These are phyloP conservation scores for Cenchrus fungigraminus DNA, from an alignment of 176 grass and related monocot genomes.

Conservation along the genomic window DNA sequence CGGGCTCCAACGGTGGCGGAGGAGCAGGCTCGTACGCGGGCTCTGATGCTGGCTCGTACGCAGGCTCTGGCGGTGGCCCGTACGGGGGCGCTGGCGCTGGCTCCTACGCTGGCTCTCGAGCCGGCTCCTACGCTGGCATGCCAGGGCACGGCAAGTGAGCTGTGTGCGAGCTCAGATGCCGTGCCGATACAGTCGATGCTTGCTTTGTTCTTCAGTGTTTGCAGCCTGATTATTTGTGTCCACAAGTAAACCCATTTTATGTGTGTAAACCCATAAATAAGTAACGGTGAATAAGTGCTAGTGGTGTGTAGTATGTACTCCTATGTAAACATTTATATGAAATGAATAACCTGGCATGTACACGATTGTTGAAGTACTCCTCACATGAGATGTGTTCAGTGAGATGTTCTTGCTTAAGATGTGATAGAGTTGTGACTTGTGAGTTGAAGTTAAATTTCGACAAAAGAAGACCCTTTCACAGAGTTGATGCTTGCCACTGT, in stretches of 20 bases:
- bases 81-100: conserved; percentile 20
- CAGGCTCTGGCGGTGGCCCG: conserved; percentile 9
- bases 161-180: conserved; percentile 3
- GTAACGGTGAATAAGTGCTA: not conserved
- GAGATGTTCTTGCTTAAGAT: not conserved
- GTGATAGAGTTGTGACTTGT: not conserved
- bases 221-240: not conserved
- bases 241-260: not conserved
- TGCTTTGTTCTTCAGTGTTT: not conserved
- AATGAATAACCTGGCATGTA: conserved; percentile 8
- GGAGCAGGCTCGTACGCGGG: conserved; percentile 22
- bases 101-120: conserved; percentile 43
- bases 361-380: not conserved
- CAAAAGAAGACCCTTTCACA: no score
- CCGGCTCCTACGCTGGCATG: conserved; percentile 48
- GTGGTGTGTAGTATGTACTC: not conserved
- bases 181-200: not conserved
- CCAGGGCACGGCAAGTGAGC: conserved; percentile 44
- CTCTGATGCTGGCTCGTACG: not conserved
- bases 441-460: not conserved
- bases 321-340: not conserved
- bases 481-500: no score
- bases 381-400: not conserved
- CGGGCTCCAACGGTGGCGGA: not conserved
- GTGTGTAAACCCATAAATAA: conserved; percentile 35